These are phyloP conservation scores for Penicillium hesseltinei DNA, from an alignment of 2,329 filamentous ascomycete species.

Conservation along the genomic window DNA sequence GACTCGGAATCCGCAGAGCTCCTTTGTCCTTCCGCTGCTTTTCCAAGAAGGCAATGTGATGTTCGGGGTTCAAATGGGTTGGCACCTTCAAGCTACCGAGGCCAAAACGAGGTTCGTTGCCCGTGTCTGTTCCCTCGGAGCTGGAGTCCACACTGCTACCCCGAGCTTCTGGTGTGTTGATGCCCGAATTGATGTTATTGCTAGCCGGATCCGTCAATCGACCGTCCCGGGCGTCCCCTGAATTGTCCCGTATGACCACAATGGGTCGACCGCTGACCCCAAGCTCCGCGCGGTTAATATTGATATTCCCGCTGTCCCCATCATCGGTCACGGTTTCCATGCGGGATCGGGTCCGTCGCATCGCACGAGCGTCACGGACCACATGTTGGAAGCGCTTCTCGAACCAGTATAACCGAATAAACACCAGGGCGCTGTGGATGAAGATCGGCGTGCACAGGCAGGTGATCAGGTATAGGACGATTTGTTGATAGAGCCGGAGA, in stretches of 20 bases:
- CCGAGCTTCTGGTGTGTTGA: constrained; percentile 23
- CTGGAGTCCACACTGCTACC: constrained; percentile 21
- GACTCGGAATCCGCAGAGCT: constrained; percentile 84
- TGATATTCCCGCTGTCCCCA: constrained; percentile 40
- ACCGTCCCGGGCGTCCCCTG: constrained; percentile 29
- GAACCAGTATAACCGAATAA: constrained; percentile 95
- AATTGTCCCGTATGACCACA: constrained; percentile 37
- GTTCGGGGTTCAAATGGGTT: constrained; percentile 59
- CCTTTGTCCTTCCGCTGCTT: constrained; percentile 74
- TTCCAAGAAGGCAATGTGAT: constrained; percentile 85
- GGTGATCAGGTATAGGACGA: constrained; percentile 68
- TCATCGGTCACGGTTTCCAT: constrained; percentile 52
- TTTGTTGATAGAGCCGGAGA: constrained; percentile 69
- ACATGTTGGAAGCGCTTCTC: constrained; percentile 91
- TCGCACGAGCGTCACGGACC: constrained; percentile 67
- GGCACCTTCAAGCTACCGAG: constrained; percentile 55
- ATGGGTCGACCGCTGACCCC: constrained; percentile 41
- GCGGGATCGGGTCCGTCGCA: constrained; percentile 64
- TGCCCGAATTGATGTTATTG: constrained; percentile 27
- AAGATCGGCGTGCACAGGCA: constrained; percentile 80
- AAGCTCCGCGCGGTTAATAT: constrained; percentile 34
- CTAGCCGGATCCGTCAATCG: constrained; percentile 17
- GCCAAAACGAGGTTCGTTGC: constrained; percentile 44
- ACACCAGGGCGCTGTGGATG: constrained; percentile 82
- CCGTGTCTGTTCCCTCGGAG: constrained; percentile 16